Percentiles rank a stretch among this genome's conserved stretches.
These are phyloP conservation scores for Grosmannia huntii DNA, from an alignment of 2,329 filamentous ascomycete species.

Conservation along the genomic window DNA sequence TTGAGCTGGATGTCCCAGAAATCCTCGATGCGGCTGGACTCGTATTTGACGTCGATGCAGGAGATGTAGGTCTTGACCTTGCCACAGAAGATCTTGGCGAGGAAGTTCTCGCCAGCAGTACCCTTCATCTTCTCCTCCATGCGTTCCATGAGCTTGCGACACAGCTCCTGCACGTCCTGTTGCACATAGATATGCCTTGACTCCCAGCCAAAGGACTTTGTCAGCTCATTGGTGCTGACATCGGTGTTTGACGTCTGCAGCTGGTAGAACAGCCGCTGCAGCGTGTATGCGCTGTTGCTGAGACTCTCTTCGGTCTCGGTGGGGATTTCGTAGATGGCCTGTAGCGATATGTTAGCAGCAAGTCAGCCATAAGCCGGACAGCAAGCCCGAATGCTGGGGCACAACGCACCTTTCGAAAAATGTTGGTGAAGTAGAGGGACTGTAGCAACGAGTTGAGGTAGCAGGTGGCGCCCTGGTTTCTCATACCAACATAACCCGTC, in stretches of 20 bases:
- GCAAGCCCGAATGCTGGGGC: not conserved
- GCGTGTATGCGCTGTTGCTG: slow-evolving; percentile 80
- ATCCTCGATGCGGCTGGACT: slow-evolving; percentile 88
- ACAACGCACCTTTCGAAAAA: slow-evolving; percentile 66
- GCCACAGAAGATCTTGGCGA: slow-evolving; percentile 86
- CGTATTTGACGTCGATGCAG: slow-evolving; percentile 96
- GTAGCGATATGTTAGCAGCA: not conserved
- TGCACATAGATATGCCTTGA: slow-evolving; percentile 97
- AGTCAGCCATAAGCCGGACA: not conserved
- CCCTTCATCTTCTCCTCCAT: slow-evolving; percentile 98
- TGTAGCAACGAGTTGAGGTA: slow-evolving; percentile 78
- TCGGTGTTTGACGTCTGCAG: slow-evolving; percentile 75
- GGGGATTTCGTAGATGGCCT: slow-evolving; percentile 95
- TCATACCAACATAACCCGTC: slow-evolving; percentile 90
- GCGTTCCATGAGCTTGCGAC: slow-evolving; percentile 90
- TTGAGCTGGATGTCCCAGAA: slow-evolving; percentile 99
- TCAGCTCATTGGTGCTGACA: slow-evolving; percentile 85
- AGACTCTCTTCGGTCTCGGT: slow-evolving; percentile 73
- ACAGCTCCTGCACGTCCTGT: slow-evolving; percentile 95
- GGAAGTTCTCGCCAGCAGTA: slow-evolving; percentile 75
- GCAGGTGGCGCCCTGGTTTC: slow-evolving; percentile 91
- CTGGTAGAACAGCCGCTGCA: slow-evolving; percentile 90
- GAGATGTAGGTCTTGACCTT: slow-evolving; percentile 99
- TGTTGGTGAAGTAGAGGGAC: slow-evolving; percentile 77
- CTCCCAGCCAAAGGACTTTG: slow-evolving; percentile 96